Evolutionary conservation across 2,329 filamentous ascomycete species (phyloP).

Genomic region (Colletotrichum viniferum): DNA sequence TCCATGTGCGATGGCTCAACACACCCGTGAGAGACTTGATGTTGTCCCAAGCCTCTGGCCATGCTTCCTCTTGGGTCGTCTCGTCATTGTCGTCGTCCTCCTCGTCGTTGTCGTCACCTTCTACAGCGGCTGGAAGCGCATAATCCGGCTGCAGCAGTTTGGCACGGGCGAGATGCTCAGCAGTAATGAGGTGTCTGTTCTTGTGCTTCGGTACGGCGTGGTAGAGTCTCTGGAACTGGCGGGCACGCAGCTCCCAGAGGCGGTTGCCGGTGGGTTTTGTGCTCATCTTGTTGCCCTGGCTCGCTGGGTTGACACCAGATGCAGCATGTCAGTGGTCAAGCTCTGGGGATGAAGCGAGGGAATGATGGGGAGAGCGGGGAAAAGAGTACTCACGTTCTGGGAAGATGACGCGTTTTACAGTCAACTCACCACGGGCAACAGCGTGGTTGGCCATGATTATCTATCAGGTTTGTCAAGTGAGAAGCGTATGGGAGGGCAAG

Average conservation of each 20-base stretch:
- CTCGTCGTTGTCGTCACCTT: not conserved
- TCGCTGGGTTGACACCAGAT: not conserved
- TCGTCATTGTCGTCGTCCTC: not conserved
- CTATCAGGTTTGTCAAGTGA: not conserved
- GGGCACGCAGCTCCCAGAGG: not conserved
- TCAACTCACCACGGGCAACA: not conserved
- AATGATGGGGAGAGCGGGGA: not conserved
- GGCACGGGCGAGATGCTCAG: not conserved
- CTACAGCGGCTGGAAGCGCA: not conserved
- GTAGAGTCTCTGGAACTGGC: not conserved
- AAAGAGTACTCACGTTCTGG: not conserved
- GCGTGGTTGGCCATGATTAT: not conserved
- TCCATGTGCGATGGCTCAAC: not conserved
- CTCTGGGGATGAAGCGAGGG: not conserved
- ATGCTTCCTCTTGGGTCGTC: not conserved
- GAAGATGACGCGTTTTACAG: not conserved
- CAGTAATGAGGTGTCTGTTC: not conserved
- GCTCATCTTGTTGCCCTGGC: not conserved
- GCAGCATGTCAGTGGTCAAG: not conserved
- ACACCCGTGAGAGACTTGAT: not conserved
- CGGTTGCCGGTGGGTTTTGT: not conserved
- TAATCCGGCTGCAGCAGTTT: not conserved
- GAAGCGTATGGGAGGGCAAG: not conserved
- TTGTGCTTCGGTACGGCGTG: not conserved
- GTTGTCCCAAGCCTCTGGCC: not conserved